Base-by-base conservation (phyloP, 1,284 basidiomycete genomes). In the Ganoderma sinense region DNA sequence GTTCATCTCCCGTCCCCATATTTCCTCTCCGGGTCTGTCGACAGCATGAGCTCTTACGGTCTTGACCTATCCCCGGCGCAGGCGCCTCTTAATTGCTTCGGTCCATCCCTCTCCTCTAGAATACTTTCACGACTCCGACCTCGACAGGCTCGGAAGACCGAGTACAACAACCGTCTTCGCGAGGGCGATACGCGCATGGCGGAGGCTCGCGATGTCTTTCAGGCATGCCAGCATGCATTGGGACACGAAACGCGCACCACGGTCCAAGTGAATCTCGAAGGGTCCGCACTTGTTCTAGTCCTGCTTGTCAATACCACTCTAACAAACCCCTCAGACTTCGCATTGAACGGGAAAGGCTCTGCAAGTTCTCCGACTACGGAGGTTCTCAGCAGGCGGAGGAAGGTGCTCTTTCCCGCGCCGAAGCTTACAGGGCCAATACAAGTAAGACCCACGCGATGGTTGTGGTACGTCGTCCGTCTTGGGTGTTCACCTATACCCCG, bases 71-170 rank as follows among this genome's bases (percentile, higher is more conserved):
- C 64, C 59, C 56, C 65, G 67, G 65, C 67, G 67, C 70, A 71
- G 70, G 70, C 70, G 70, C 65, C 70, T 62, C 62, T 63, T 66
- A 66, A 62, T 58, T 71, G 67, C 55, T 68, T 68, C 58, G 65
- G 67, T 14, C 60, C 60, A 43, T 65, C 64, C 53, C 43, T 66
- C n/a, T 65, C 66, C 31, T 45, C 61, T 59, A 69, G 39, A 60
- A 62, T 71, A 23, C 39, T 69, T 13, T 55, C 65, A 33, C 65
- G 65, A 51, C 36, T 71, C 40, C 43, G 70, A n/a, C 70, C 67
- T 3, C 65, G 68, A 36, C 70, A 65, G 40, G 48, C 63, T 36
- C 65, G 67, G 18, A 67, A 71, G 65, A 33, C 65, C 14, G 41
- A 61, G 13, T 69, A 69, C 55, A 63, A 65, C 53, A 66, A 66